A percentile compares a stretch with the other conserved stretches of the same genome.
phyloP scores from a whole-genome alignment of 305 asterid species.

The Fraxinus nigra region DNA sequence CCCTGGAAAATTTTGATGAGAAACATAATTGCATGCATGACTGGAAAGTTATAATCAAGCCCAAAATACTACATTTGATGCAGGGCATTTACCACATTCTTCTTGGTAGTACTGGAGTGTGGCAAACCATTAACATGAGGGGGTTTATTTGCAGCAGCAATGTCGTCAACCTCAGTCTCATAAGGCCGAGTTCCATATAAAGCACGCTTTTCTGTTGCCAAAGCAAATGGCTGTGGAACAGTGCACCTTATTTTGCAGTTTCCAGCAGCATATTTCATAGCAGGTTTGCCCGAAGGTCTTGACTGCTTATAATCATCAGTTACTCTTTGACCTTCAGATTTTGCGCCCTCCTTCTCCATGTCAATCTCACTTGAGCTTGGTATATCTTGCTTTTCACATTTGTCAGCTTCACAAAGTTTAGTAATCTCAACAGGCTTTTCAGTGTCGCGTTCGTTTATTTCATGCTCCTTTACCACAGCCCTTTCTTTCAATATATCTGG shows the following conservation, averaged over 20 bases:
- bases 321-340: constrained; percentile 32
- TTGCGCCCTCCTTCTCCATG: constrained; percentile 25
- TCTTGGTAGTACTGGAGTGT: constrained; percentile 15
- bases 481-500: constrained; percentile 34
- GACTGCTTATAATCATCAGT: constrained; percentile 38
- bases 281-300: constrained; percentile 38
- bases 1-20: not conserved
- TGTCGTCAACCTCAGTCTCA: constrained; percentile 29
- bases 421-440: constrained; percentile 42
- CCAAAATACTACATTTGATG: not conserved
- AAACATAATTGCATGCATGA: not conserved
- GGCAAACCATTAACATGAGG: constrained; percentile 22
- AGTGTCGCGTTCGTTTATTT: constrained; percentile 55
- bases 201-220: constrained; percentile 55
- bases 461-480: constrained; percentile 50
- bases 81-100: constrained; percentile 31
- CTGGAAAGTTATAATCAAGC: not conserved
- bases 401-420: constrained; percentile 26
- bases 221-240: constrained; percentile 52
- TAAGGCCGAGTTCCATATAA: constrained; percentile 33
- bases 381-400: constrained; percentile 29
- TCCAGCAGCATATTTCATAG: constrained; percentile 39
- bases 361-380: constrained; percentile 25
- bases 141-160: constrained; percentile 18
- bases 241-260: constrained; percentile 55